A percentile compares a stretch with the other conserved stretches of the same genome.
Conservation (phyloP, 73 alveolate genomes). For the Tetrahymena elliotti region DNA sequence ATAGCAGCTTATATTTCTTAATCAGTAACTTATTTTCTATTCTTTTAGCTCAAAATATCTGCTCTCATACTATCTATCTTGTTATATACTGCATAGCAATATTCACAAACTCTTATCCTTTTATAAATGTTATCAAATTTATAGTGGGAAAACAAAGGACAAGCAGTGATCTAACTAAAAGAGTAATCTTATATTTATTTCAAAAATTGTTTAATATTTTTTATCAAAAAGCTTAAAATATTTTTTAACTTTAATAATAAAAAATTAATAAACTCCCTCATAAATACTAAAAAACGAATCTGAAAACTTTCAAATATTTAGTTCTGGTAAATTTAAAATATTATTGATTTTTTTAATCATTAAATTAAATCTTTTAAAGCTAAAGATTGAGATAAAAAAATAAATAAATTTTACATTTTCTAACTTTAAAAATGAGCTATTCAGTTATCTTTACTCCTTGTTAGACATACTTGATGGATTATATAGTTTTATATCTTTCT, state of each 20-base stretch:
- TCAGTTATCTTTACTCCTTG: slow-evolving; percentile 2
- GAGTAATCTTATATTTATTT: slow-evolving; percentile 5
- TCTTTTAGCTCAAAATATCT: not conserved
- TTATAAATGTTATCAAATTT: slow-evolving; percentile 23
- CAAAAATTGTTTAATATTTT: not conserved
- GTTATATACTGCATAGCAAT: slow-evolving; percentile 14
- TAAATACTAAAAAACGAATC: not conserved
- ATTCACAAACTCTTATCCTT: slow-evolving; percentile 8
- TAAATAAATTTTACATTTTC: slow-evolving; percentile 31
- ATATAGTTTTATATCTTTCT: slow-evolving; percentile 30
- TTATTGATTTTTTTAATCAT: not conserved
- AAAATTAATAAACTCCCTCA: not conserved
- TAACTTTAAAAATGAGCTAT: slow-evolving; percentile 24
- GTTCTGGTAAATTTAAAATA: too few relatives aligned
- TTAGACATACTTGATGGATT: not conserved
- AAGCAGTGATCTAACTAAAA: slow-evolving; percentile 13
- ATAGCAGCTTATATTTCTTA: slow-evolving; percentile 5
- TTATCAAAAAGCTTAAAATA: not conserved
- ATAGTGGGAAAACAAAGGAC: slow-evolving; percentile 8
- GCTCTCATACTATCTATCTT: slow-evolving; percentile 30
- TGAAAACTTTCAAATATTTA: too few relatives aligned
- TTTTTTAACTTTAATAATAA: too few relatives aligned
- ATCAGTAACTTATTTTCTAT: not conserved
- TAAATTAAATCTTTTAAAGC: not conserved
- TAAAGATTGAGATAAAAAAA: too few relatives aligned